phyloP scores from a whole-genome alignment of 371 early-diverging fungal species.

The Mucor circinelloides region DNA sequence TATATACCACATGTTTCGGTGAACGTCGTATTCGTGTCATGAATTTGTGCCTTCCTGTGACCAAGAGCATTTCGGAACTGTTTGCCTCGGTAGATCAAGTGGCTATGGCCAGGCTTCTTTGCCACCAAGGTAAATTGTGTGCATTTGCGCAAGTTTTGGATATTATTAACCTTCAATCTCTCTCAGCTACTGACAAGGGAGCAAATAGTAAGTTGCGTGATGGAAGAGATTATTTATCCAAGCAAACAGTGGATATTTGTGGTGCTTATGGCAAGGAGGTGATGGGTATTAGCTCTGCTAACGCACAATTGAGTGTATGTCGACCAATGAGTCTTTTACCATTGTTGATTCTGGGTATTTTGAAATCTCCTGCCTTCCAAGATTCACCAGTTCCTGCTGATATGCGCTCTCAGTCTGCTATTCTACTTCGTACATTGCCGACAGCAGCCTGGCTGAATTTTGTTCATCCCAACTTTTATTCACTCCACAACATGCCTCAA shows the following conservation, averaged over 20 bases:
- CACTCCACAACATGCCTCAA: slow-evolving; percentile 82
- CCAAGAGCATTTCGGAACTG: slow-evolving; percentile 77
- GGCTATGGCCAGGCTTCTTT: slow-evolving; percentile 80
- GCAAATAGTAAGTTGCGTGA: slow-evolving; percentile 90
- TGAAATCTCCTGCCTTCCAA: slow-evolving; percentile 76
- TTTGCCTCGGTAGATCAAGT: slow-evolving; percentile 84
- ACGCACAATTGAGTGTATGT: slow-evolving; percentile 80
- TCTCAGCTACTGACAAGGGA: slow-evolving; percentile 75
- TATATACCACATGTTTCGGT: slow-evolving; percentile 83
- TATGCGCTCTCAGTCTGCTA: slow-evolving; percentile 72
- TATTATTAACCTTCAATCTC: not conserved
- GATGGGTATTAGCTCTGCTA: slow-evolving; percentile 68
- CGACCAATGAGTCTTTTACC: slow-evolving; percentile 89
- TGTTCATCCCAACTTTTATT: slow-evolving; percentile 80
- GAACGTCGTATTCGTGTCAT: slow-evolving; percentile 97
- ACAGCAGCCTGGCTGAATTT: slow-evolving; percentile 76
- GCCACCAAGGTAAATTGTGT: slow-evolving; percentile 64
- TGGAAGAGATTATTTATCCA: slow-evolving; percentile 90
- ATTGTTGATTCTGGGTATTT: slow-evolving; percentile 76
- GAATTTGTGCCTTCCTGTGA: slow-evolving; percentile 91
- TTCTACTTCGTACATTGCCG: slow-evolving; percentile 75
- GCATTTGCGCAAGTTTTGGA: not conserved
- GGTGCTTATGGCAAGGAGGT: slow-evolving; percentile 85
- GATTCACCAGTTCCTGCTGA: slow-evolving; percentile 76
- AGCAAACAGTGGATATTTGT: slow-evolving; percentile 86